phyloP scores from a whole-genome alignment of 805 yeast genomes.

The Cyberlindnera misumaiensis region DNA sequence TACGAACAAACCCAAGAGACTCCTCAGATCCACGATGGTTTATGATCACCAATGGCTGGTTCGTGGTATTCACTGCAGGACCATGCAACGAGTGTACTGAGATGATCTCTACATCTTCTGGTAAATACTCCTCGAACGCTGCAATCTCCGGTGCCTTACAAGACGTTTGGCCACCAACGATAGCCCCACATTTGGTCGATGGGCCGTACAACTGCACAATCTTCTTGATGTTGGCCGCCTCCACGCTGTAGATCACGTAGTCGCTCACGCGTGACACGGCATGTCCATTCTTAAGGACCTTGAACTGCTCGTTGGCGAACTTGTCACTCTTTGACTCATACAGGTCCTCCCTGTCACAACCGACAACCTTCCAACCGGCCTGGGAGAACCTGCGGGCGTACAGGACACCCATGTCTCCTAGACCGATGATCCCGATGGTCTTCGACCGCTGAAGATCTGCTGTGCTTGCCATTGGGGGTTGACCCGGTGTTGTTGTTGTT shows the following conservation, averaged over 20 bases:
- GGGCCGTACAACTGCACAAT: slow-evolving; percentile 80
- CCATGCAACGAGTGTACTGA: slow-evolving; percentile 93
- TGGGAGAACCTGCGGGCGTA: slow-evolving; percentile 73
- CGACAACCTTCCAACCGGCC: slow-evolving; percentile 87
- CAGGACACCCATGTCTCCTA: slow-evolving; percentile 94
- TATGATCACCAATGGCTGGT: slow-evolving; percentile 88
- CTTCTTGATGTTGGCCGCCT: slow-evolving; percentile 73
- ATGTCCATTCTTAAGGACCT: slow-evolving; percentile 72
- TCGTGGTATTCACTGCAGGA: slow-evolving; percentile 79
- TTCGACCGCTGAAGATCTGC: slow-evolving; percentile 27
- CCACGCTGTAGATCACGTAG: slow-evolving; percentile 84
- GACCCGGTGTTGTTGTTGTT: no score
- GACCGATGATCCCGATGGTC: slow-evolving; percentile 83
- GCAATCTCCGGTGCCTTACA: slow-evolving; percentile 86
- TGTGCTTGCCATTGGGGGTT: no score
- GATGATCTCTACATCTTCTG: slow-evolving; percentile 74
- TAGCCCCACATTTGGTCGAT: slow-evolving; percentile 77
- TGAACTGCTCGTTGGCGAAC: slow-evolving; percentile 38
- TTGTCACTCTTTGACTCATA: slow-evolving; percentile 40
- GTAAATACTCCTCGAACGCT: slow-evolving; percentile 74
- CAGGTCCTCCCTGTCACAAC: slow-evolving; percentile 74
- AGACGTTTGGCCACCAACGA: slow-evolving; percentile 98
- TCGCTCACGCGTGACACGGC: slow-evolving; percentile 76
- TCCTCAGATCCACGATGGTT: slow-evolving; percentile 56
- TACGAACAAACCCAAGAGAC: slow-evolving; percentile 53